phyloP scores from a whole-genome alignment of 2,329 filamentous ascomycete species.

The Dothistroma septosporum region DNA sequence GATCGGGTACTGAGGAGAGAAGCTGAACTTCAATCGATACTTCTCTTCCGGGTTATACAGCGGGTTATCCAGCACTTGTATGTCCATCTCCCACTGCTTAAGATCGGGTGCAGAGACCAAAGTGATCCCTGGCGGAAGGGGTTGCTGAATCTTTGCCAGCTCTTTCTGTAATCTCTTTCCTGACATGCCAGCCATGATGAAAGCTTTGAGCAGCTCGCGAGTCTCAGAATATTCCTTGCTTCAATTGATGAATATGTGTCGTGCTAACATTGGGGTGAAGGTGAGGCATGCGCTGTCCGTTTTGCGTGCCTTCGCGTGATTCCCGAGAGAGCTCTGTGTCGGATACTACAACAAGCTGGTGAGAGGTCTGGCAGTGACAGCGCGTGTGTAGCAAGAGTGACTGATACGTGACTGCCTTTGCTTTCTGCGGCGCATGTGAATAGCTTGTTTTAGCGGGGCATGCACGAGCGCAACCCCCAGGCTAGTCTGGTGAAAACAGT shows the following conservation, averaged over 20 bases:
- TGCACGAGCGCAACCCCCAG: neutral
- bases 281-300: neutral
- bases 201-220: neutral
- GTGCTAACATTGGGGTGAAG: neutral
- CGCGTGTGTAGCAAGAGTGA: neutral
- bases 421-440: neutral
- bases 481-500: neutral
- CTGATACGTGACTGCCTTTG: neutral
- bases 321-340: no score
- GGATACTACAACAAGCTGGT: neutral
- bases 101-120: constrained; percentile 79
- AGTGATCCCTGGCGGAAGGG: constrained; percentile 65
- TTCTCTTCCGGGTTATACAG: constrained; percentile 69
- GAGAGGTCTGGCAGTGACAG: neutral
- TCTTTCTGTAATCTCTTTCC: constrained; percentile 48
- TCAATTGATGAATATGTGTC: neutral
- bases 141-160: constrained; percentile 54
- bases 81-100: constrained; percentile 88
- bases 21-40: constrained; percentile 83
- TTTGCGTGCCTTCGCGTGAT: neutral
- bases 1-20: constrained; percentile 82
- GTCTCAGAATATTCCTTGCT: neutral
- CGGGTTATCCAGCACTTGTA: constrained; percentile 88
- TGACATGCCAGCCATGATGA: constrained; percentile 34
- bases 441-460: neutral